Evolutionary conservation across 2,329 filamentous ascomycete species (phyloP).

Genomic region (Aspergillus alliaceus): DNA sequence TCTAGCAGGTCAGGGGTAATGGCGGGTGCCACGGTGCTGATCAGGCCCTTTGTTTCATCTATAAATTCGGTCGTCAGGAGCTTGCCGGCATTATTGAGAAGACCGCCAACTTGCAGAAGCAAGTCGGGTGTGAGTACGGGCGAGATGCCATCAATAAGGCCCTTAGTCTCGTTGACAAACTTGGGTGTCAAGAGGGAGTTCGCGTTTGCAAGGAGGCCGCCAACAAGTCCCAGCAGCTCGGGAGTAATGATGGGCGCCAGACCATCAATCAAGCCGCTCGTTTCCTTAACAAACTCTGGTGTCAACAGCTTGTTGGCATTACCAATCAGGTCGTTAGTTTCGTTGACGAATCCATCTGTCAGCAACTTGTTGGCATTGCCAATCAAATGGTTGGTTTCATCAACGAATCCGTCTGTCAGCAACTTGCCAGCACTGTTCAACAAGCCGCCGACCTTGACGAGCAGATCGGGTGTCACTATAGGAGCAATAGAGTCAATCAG

Average conservation of each 20-base stretch:
- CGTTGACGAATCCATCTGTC: slow-evolving; percentile 19
- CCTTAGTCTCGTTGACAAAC: slow-evolving; percentile 24
- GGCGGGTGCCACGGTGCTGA: slow-evolving; percentile 20
- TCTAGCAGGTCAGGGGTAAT: slow-evolving; percentile 29
- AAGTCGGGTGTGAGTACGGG: slow-evolving; percentile 23
- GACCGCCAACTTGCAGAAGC: slow-evolving; percentile 21
- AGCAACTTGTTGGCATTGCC: slow-evolving; percentile 27
- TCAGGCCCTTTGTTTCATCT: slow-evolving; percentile 21
- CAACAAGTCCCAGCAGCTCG: slow-evolving; percentile 11
- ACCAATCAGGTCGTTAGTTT: slow-evolving; percentile 14
- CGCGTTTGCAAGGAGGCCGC: slow-evolving; percentile 18
- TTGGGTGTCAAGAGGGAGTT: slow-evolving; percentile 20
- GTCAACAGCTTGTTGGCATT: slow-evolving; percentile 27
- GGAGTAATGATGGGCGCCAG: slow-evolving; percentile 8
- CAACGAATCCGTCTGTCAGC: slow-evolving; percentile 22
- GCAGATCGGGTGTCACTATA: slow-evolving; percentile 27
- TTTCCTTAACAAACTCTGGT: slow-evolving; percentile 23
- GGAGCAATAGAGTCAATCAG: slow-evolving; percentile 30
- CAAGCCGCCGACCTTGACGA: slow-evolving; percentile 25
- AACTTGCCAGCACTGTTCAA: slow-evolving; percentile 18
- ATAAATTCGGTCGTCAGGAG: slow-evolving; percentile 29
- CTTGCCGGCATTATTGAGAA: slow-evolving; percentile 24
- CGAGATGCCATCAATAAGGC: slow-evolving; percentile 21
- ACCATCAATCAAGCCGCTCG: slow-evolving; percentile 15
- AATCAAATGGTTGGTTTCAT: slow-evolving; percentile 28